Conservation (phyloP, 2,329 filamentous ascomycete species). For the Pseudogymnoascus sp. region DNA sequence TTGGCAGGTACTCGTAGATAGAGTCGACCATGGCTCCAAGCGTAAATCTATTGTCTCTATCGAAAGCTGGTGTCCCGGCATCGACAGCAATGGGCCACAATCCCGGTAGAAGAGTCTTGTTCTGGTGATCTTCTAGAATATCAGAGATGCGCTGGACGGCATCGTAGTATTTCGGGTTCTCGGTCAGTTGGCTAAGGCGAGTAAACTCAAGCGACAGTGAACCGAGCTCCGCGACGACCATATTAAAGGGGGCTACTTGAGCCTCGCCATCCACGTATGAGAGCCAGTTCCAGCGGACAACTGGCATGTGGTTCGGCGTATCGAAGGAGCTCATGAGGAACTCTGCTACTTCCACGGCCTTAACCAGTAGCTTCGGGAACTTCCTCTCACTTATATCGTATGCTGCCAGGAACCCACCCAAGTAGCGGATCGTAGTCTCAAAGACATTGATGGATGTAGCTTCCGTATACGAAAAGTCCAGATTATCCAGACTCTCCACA, state of each 20-base stretch:
- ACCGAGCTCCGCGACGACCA: slow-evolving; percentile 49
- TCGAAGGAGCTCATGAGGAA: slow-evolving; percentile 67
- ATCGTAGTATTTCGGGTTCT: slow-evolving; percentile 78
- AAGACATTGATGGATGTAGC: slow-evolving; percentile 74
- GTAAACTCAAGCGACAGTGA: slow-evolving; percentile 85
- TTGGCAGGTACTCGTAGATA: slow-evolving; percentile 55
- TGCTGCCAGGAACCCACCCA: slow-evolving; percentile 76
- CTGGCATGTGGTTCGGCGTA: slow-evolving; percentile 88
- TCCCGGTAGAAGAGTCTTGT: slow-evolving; percentile 47
- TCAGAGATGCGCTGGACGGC: slow-evolving; percentile 61
- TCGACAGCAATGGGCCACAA: slow-evolving; percentile 53
- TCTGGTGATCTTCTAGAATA: slow-evolving; percentile 45
- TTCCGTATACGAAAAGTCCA: slow-evolving; percentile 72
- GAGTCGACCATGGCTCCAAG: slow-evolving; percentile 50
- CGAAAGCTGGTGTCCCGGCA: slow-evolving; percentile 40
- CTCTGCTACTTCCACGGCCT: slow-evolving; percentile 64
- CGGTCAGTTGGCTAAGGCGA: slow-evolving; percentile 78
- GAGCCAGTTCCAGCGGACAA: slow-evolving; percentile 71
- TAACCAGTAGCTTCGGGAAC: slow-evolving; percentile 58
- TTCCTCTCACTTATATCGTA: slow-evolving; percentile 73
- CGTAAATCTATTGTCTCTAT: slow-evolving; percentile 44
- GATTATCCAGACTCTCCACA: slow-evolving; percentile 56
- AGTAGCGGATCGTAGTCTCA: slow-evolving; percentile 83
- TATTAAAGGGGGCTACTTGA: slow-evolving; percentile 48
- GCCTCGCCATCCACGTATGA: slow-evolving; percentile 55